Conservation (phyloP, 768 basidiomycete genomes). For the Rhodotorula graminis region DNA sequence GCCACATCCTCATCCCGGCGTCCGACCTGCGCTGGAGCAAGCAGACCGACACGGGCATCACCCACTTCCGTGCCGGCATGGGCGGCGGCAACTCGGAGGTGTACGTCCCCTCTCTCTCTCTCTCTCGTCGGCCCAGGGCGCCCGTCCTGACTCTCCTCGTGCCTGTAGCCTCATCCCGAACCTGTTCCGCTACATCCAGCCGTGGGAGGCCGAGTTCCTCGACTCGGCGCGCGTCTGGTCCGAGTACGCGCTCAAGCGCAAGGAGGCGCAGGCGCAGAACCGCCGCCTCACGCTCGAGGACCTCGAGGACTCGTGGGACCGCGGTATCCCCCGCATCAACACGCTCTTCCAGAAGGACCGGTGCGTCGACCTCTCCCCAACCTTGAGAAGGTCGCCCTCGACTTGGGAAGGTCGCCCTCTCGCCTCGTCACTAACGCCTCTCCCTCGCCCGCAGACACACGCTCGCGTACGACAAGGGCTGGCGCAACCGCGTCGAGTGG, state of each 20-base stretch:
- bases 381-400: too few relatives aligned
- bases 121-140: neutral
- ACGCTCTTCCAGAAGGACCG: constrained; percentile 96
- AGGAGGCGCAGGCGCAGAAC: constrained; percentile 98
- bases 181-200: constrained; percentile 68
- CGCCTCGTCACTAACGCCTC: neutral
- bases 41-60: constrained; percentile 95
- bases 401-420: too few relatives aligned
- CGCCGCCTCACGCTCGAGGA: constrained; percentile 94
- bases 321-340: constrained; percentile 97
- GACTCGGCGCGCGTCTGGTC: constrained; percentile 99
- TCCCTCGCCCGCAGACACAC: constrained; percentile 59
- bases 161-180: constrained; percentile 71
- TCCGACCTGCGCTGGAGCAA: constrained; percentile 97
- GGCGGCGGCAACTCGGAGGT: constrained; percentile 32
- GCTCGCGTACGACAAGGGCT: constrained; percentile 95
- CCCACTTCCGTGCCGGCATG: constrained; percentile 99
- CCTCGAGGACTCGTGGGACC: constrained; percentile 97
- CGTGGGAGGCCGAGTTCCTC: constrained; percentile 71
- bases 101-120: neutral
- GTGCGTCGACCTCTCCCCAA: neutral
- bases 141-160: neutral
- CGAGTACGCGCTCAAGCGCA: constrained; percentile 98
- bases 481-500: constrained; percentile 97
- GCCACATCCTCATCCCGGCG: constrained; percentile 95